Base-by-base conservation (phyloP, 768 basidiomycete genomes). In the Kwoniella europaea region DNA sequence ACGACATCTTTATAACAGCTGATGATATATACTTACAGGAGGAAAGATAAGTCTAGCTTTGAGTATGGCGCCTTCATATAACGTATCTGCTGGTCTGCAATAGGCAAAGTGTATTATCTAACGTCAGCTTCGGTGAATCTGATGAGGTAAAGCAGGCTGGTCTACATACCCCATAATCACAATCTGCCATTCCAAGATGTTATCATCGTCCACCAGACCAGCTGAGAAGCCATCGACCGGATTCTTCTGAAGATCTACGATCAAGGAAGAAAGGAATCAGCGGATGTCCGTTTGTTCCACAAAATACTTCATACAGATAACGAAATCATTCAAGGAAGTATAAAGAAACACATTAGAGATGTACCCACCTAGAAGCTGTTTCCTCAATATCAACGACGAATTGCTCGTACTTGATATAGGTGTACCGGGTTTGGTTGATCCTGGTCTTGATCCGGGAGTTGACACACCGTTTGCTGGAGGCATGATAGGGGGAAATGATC, bases 151-250 rank as follows among this genome's bases (percentile, higher is more conserved):
- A 10, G 22, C 52, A 6, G 18, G 22, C 22, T 56, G 20, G 44
- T 42, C 29, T 69, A 70, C 83, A 72, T 73, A 95, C 93, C 94
- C 93, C 80, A 96, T 96, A 75, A 97, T 90, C 81, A 97, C 87
- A 79, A 98, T 88, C 76, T 97, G 94, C 97, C 97, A 99, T 86
- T 98, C 95, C 69, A 91, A 93, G 13, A 98, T 85, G 85, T 98
- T 95, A 84, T 90, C 88, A 69, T 98, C 96, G 82, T 98, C 94
- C 57, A 94, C 94, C 65, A 99, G 89, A 52, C 96, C 96, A 90
- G 95, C 96, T 43, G 93, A 95, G 86, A 99, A 98, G 7, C 96
- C 96, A 80, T 97, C 92, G 4, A 98, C 93, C 2, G 96, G 96
- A 60, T 87, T 89, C 85, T 98, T 98, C 42, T 90, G 92, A 72